Evolutionary conservation across 2,329 filamentous ascomycete species (phyloP).

Genomic region (Leptographium wingfieldii): DNA sequence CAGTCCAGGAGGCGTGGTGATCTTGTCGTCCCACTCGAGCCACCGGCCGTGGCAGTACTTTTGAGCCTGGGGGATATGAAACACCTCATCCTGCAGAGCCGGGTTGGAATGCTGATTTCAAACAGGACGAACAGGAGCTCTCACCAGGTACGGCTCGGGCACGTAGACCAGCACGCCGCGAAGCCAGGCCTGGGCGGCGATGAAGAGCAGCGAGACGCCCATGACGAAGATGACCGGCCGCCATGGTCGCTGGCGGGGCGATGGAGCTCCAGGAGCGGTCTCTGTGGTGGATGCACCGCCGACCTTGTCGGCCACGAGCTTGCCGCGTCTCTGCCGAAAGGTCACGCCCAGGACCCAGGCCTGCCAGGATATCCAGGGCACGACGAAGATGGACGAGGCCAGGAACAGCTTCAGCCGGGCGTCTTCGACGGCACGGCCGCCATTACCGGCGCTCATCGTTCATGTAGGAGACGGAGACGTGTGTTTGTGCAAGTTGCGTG

Average conservation of each 20-base stretch:
- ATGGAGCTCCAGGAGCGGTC: neutral
- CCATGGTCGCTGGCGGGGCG: neutral
- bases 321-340: constrained; percentile 10
- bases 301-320: constrained; percentile 2
- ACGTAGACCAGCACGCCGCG: constrained; percentile 25
- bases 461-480: too few species aligned
- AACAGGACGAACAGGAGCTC: constrained; percentile 3
- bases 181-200: constrained; percentile 25
- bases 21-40: constrained; percentile 83
- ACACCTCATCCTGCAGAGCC: constrained; percentile 58
- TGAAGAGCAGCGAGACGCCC: constrained; percentile 13
- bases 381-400: constrained; percentile 10
- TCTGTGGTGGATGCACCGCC: neutral
- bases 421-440: constrained; percentile 1
- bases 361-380: constrained; percentile 12
- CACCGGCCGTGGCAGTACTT: constrained; percentile 69
- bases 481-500: too few species aligned
- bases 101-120: neutral
- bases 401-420: constrained; percentile 9
- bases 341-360: constrained; percentile 10
- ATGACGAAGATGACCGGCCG: constrained; percentile 8
- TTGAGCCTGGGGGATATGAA: constrained; percentile 85
- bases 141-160: constrained; percentile 42
- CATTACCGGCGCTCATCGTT: neutral
- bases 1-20: constrained; percentile 89